Percentiles rank a stretch among this genome's conserved stretches.
phyloP scores from a whole-genome alignment of 202 grass and related monocot genomes.

The Zoysia matrella region DNA sequence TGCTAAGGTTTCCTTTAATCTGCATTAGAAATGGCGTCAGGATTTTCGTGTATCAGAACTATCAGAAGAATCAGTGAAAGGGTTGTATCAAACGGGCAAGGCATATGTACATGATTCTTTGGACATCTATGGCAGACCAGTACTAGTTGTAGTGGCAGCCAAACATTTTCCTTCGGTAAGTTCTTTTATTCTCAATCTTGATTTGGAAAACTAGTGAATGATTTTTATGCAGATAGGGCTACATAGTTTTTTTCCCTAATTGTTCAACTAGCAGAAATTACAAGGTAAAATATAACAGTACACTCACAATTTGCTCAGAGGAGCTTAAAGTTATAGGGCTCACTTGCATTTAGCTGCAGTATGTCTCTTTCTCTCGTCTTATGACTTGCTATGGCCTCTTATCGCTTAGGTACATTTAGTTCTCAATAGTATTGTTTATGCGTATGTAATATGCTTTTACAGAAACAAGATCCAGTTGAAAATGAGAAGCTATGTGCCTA shows the following conservation, averaged over 20 bases:
- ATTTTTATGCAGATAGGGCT: neutral
- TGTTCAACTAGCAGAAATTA: neutral
- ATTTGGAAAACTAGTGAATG: constrained; percentile 21
- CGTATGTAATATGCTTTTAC: constrained; percentile 42
- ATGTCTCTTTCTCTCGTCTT: constrained; percentile 4
- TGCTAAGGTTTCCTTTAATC: constrained; percentile 45
- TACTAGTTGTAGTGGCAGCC: constrained; percentile 76
- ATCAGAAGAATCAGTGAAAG: constrained; percentile 77
- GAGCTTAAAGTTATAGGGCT: neutral
- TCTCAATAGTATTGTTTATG: constrained; percentile 23
- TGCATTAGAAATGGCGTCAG: constrained; percentile 84
- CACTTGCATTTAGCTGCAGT: constrained; percentile 5
- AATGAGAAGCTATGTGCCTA: constrained; percentile 85
- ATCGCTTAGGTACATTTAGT: neutral
- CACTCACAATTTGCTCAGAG: neutral
- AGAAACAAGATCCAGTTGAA: constrained; percentile 73
- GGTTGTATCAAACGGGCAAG: constrained; percentile 73
- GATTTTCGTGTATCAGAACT: constrained; percentile 71
- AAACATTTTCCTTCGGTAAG: constrained; percentile 85
- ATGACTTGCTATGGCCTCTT: neutral
- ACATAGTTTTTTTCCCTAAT: neutral
- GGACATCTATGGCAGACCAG: constrained; percentile 71
- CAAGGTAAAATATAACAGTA: neutral
- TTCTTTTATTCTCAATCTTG: constrained; percentile 11
- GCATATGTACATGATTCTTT: constrained; percentile 81